A percentile compares a stretch with the other conserved stretches of the same genome.
Evolutionary conservation across 345 rosid species (phyloP).

Genomic region (Eucalyptus melliodora): DNA sequence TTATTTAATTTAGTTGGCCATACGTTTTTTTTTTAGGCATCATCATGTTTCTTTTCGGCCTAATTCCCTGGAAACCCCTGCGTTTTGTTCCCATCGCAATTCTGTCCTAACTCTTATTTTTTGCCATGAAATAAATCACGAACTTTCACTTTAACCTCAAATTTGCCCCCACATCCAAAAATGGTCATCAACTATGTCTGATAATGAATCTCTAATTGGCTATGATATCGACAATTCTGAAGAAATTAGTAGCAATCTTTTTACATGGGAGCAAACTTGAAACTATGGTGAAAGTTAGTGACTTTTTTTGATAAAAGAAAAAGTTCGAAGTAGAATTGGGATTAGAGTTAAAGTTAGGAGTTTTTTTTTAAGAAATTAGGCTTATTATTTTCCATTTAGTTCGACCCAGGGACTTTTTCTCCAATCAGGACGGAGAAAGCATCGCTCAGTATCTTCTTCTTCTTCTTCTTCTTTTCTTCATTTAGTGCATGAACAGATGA

Average conservation of each 20-base stretch:
- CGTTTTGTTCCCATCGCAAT: not conserved
- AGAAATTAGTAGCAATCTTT: not conserved
- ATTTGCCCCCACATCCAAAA: not conserved
- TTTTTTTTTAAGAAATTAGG: not conserved
- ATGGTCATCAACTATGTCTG: not conserved
- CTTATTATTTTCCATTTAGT: not conserved
- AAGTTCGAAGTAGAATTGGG: not conserved
- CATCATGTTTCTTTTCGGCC: not conserved
- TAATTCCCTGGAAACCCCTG: not conserved
- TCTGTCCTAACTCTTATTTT: not conserved
- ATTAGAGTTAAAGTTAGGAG: not conserved
- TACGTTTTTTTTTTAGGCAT: not conserved
- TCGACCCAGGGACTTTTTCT: not conserved
- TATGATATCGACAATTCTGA: rapidly evolving
- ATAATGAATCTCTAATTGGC: not conserved
- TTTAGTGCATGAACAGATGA: not conserved
- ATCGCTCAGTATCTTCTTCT: not conserved
- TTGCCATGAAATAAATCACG: not conserved
- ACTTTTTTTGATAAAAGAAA: not conserved
- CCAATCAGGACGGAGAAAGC: not conserved
- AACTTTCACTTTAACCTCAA: not conserved
- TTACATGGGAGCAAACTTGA: not conserved
- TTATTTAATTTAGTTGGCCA: not conserved
- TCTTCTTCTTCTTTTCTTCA: not conserved
- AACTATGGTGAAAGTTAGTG: not conserved